Evolutionary conservation across 2,329 filamentous ascomycete genomes (phyloP).

Genomic region (Nigrograna mackinnonii): DNA sequence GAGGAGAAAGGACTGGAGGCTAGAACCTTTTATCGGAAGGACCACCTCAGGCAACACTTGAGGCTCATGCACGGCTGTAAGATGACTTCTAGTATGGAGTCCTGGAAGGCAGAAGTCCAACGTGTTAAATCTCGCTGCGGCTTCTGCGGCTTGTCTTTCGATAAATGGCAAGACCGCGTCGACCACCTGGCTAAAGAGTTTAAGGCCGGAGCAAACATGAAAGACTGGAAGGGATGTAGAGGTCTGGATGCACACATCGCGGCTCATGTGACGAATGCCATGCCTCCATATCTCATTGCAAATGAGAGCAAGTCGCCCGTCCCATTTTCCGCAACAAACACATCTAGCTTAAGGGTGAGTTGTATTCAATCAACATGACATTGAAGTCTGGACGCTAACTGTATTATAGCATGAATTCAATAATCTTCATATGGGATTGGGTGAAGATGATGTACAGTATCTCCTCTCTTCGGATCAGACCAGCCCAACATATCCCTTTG

Average conservation of each 20-base stretch:
- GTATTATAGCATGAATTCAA: conserved; percentile 3
- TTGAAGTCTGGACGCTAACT: conserved; percentile 2
- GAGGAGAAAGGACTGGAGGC: conserved; percentile 68
- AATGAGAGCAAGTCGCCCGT: conserved; percentile 50
- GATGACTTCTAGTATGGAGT: conserved; percentile 65
- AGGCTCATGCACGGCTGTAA: conserved; percentile 65
- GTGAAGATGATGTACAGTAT: conserved; percentile 27
- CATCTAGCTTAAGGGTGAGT: conserved; percentile 30
- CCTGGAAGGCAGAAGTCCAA: conserved; percentile 61
- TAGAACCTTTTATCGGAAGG: conserved; percentile 65
- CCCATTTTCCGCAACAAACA: conserved; percentile 51
- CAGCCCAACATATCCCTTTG: conserved; percentile 8
- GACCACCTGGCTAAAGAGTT: conserved; percentile 61
- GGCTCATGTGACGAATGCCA: conserved; percentile 53
- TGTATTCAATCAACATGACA: conserved; percentile 6
- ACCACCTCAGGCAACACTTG: conserved; percentile 65
- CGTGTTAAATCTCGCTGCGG: conserved; percentile 60
- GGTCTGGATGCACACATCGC: conserved; percentile 54
- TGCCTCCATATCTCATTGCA: conserved; percentile 57
- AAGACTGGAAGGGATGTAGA: conserved; percentile 59
- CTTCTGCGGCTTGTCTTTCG: conserved; percentile 54
- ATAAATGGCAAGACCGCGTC: conserved; percentile 54
- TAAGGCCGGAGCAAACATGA: conserved; percentile 56
- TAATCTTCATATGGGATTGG: conserved; percentile 18
- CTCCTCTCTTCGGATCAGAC: conserved; percentile 19